Percentiles rank a stretch among this genome's conserved stretches.
Evolutionary conservation across 768 basidiomycete genomes (phyloP).

Genomic region (Gautieria morchelliformis): DNA sequence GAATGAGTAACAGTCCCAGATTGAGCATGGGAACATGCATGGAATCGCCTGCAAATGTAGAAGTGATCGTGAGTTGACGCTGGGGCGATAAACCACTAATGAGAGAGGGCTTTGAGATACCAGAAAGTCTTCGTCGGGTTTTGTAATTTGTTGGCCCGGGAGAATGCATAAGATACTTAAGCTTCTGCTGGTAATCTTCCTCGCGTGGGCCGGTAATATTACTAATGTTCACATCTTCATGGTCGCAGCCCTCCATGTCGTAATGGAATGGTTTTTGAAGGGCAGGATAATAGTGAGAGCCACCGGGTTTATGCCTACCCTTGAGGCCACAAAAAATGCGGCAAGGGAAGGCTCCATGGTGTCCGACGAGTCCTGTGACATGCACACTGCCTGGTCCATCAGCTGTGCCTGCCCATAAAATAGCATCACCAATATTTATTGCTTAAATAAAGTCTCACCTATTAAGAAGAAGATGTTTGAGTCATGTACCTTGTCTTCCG

Average conservation of each 20-base stretch:
- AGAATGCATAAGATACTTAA: not conserved
- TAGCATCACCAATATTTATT: too few species aligned
- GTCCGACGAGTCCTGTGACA: conserved; percentile 26
- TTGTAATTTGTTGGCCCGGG: not conserved
- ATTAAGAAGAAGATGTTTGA: conserved; percentile 17
- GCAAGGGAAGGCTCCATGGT: conserved; percentile 26
- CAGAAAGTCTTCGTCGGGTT: conserved; percentile 19
- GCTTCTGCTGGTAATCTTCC: too few species aligned
- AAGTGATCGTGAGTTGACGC: not conserved
- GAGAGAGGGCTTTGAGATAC: conserved; percentile 28
- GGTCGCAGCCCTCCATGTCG: conserved; percentile 19
- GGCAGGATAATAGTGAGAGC: conserved; percentile 26
- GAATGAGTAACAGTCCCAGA: conserved; percentile 26
- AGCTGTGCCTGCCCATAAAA: too few species aligned
- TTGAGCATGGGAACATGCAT: too few species aligned
- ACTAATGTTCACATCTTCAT: conserved; percentile 8
- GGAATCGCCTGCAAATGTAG: too few species aligned
- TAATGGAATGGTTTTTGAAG: conserved; percentile 19
- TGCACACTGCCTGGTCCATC: conserved; percentile 26
- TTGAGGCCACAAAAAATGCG: conserved; percentile 19
- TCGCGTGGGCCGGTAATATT: not conserved
- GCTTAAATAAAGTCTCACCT: too few species aligned
- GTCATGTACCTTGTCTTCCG: conserved; percentile 3
- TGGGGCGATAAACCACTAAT: conserved; percentile 22
- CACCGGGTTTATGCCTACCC: conserved; percentile 22